A percentile compares a stretch with the other conserved stretches of the same genome.
These are phyloP conservation scores for Eutypa lata DNA, from an alignment of 2,329 filamentous ascomycete species.

Conservation along the genomic window DNA sequence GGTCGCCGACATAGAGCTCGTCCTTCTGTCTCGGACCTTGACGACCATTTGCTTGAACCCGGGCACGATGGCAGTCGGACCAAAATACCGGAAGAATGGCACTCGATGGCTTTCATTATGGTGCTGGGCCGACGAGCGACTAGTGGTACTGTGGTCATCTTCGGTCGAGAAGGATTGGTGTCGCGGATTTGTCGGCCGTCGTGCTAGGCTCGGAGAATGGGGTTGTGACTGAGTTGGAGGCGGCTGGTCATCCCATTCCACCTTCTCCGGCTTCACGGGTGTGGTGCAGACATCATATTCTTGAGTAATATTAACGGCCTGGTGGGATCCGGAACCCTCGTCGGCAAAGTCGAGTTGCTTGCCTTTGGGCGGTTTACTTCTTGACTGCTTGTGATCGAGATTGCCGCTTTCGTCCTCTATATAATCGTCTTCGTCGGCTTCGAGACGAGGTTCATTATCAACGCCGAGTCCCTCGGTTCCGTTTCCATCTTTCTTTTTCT, in stretches of 20 bases:
- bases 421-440: conserved; percentile 35
- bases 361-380: conserved; percentile 17
- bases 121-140: conserved; percentile 44
- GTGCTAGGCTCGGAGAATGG: conserved; percentile 17
- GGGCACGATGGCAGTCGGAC: conserved; percentile 84
- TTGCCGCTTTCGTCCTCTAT: conserved; percentile 30
- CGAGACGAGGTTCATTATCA: conserved; percentile 25
- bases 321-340: conserved; percentile 17
- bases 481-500: conserved; percentile 38
- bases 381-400: conserved; percentile 27
- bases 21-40: conserved; percentile 64
- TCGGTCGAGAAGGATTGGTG: conserved; percentile 38
- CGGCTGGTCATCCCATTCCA: conserved; percentile 28
- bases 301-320: conserved; percentile 20
- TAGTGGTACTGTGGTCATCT: conserved; percentile 35
- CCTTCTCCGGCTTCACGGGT: conserved; percentile 25
- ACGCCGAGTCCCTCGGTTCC: conserved; percentile 6
- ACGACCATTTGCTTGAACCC: conserved; percentile 93
- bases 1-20: conserved; percentile 56
- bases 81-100: conserved; percentile 88
- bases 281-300: conserved; percentile 19
- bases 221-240: conserved; percentile 17
- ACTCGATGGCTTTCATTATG: conserved; percentile 62
- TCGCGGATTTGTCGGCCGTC: conserved; percentile 25
- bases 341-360: conserved; percentile 23